Evolutionary conservation across 805 yeast genomes (phyloP), one percentile per base, ranked within the genome.

Genomic region (Phaffomyces antillensis): DNA sequence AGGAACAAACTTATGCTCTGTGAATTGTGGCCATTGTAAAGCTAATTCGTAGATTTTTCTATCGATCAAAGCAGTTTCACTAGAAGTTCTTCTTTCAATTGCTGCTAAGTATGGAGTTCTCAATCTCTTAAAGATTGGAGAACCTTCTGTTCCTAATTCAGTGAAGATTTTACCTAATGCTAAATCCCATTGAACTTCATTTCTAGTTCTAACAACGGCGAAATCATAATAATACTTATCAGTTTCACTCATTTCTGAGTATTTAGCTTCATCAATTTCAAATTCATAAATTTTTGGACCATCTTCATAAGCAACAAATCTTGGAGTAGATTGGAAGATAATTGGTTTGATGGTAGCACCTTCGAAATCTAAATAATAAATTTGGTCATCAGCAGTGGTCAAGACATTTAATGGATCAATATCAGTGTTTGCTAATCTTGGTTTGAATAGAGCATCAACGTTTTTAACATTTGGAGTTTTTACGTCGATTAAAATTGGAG

Each of bases 381-480:
- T 67, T 25, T 58, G 64, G 11, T 59, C 64, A 12, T 71, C 66
- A n/a, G 64, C 64, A 23, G 73, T 61, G 38, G 50, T 47, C 36
- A 89, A 70, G 9, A 87, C 86, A 60, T 91, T 91, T 77, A 90
- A 72, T 20, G 99, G 98, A 62, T 88, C 95, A 52, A 93, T 67
- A 62, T 93, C 98, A 6, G 96, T 91, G 51, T 81, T 73, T 52
- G 68, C 77, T 43, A 91, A 67, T 54, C 91, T 77, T 47, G 96
- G 91, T 43, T 79, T 73, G 55, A 85, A 74, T 37, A 87, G 64
- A 45, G 81, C 79, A 3, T 67, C 69, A 45, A 75, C 69, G 52
- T 83, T 79, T 59, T 85, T 86, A 59, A 86, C 75, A 10, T 76
- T 68, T 17, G 68, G 66, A 9, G 79, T 68, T 39, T 79, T 56